Percentiles rank a stretch among this genome's conserved stretches.
Evolutionary conservation across 441 rosid genomes (phyloP).

Genomic region (Euphorbia schlechtendalii): DNA sequence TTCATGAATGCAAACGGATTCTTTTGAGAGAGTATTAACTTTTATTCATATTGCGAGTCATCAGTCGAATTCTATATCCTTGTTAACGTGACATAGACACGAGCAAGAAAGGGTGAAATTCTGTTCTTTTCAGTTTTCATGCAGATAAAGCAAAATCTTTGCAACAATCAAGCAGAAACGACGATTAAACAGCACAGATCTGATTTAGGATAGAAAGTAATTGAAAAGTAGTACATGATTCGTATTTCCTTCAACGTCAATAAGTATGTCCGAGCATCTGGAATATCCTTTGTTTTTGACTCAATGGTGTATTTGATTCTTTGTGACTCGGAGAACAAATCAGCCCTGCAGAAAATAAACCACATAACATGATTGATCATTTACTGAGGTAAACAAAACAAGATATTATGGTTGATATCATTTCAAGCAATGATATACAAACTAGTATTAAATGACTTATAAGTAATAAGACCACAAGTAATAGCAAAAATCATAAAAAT

Average conservation of each 20-base stretch:
- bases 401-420: background rate
- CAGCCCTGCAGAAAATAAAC: slow-evolving; percentile 56
- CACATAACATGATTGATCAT: slow-evolving; percentile 13
- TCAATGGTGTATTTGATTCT: slow-evolving; percentile 62
- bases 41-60: too few species aligned
- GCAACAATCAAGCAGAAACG: background rate
- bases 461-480: background rate
- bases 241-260: slow-evolving; percentile 72
- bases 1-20: too few species aligned
- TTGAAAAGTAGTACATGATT: slow-evolving; percentile 37
- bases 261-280: slow-evolving; percentile 82
- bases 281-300: slow-evolving; percentile 55
- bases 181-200: background rate
- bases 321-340: slow-evolving; percentile 72
- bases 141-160: background rate
- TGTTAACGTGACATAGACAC: too few species aligned
- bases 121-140: too few species aligned
- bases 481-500: background rate
- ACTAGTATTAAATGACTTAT: background rate
- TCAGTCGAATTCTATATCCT: too few species aligned
- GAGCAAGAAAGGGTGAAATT: too few species aligned
- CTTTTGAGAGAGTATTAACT: too few species aligned
- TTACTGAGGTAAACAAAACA: background rate
- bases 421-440: background rate
- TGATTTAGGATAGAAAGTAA: slow-evolving; percentile 1